Base-by-base conservation (phyloP, 208 protist species). In the Strigomonas culicis region DNA sequence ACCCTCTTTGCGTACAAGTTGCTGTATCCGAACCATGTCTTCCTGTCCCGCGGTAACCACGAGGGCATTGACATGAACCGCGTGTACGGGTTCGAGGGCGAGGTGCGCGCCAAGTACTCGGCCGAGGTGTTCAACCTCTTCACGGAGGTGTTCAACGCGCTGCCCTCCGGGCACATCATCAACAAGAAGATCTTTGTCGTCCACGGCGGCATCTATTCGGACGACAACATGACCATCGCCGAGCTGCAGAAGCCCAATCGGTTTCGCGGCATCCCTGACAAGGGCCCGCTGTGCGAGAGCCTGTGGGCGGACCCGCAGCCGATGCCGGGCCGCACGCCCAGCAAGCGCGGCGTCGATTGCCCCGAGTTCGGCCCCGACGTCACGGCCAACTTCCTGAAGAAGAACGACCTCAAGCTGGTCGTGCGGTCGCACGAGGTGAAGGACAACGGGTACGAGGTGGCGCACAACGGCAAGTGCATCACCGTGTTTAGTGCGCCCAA, bases 401-500 rank as follows among this genome's bases (percentile, higher is more conserved):
- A 80, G 32, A 99, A 99, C 75, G 82, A 90, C 52, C 73, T 99
- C 30, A 82, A 92, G 63, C 73, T 98, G 24, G 65, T 99, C 0
- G 84, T 99, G 22, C 93, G 98, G 52, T 98, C 94, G 19, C 98
- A 99, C 75, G 98, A 99, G 77, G 97, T 98, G 11, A 99, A 98
- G 70, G 90, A 97, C 44, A 81, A 98, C 24, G 96, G 98, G 28
- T 99, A 99, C 72, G 95, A 97, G 75, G 83, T 98, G 10, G 86
- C 97, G 28, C 93, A 98, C 76, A 68, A 81, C 50, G 92, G 90
- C 10, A 95, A 92, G 76, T 96, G 90, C 74, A 95, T 97, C 36
- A 97, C 92, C 0, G 86, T 97, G n/a, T 97, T 99, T 75, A 99
- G 95, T 58, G 98, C 98, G 2, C 98, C 98, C n/a, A 99, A 99